Base-by-base conservation (phyloP, 1,284 basidiomycete genomes). In the Trametes polyzona region DNA sequence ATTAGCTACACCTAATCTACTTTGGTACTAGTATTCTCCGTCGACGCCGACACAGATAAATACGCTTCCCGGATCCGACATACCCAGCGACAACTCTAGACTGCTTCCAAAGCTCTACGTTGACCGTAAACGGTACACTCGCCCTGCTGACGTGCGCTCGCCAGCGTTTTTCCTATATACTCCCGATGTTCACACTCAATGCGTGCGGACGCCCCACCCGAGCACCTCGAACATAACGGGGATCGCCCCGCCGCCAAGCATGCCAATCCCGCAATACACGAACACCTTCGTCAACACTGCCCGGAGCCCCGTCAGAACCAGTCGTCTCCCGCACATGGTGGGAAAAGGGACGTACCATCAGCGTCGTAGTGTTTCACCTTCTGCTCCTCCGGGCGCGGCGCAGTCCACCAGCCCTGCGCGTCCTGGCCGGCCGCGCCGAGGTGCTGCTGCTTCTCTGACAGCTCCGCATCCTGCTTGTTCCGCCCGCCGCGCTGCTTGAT, bases 241-340 rank as follows among this genome's bases (percentile, higher is more conserved):
- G 29, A 88, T 74, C 1, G 77, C 70, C 56, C 87, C 84, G 4
- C 77, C 73, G 0, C 87, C 83, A 16, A 95, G 70, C 24, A 91
- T 70, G 0, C 84, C 93, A 58, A 97, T 96, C 0, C 93, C 94
- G 48, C 83, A 82, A 69, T 97, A 98, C 3, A 96, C 95, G 44
- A 94, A 85, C 3, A 96, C 89, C 75, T 96, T 96, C 27, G 95
- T 96, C 61, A 96, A 73, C 8, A 96, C 93, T 94, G 21, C n/a
- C 43, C 37, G 44, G 32, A 19, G 30, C 47, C 30, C 27, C 12
- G 47, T 50, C 33, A 55, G 57, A 49, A 10, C 27, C 50, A 47
- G 66, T 55, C 41, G 30, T 52, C 30, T 37, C 39, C 27, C 52
- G 51, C 17, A 49, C 16, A 5, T 41, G 27, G 33, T 4, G 19